Base-by-base conservation (phyloP, 352 stramenopile species). In the Thraustotheca clavata region DNA sequence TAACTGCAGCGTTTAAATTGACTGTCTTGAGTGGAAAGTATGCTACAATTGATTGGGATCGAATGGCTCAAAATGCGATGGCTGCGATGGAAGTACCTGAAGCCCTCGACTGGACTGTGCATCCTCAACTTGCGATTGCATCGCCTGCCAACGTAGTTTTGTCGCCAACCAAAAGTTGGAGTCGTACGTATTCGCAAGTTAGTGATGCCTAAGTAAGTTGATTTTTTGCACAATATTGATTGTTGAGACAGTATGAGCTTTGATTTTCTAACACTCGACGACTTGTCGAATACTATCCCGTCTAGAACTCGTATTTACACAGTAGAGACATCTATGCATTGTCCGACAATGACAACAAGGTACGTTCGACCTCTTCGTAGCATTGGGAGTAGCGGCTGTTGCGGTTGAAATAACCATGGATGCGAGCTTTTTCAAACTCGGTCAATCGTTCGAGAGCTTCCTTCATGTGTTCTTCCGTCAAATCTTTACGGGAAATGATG, bases 401-500 rank as follows among this genome's bases (percentile, higher is more conserved):
- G 7, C 85, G 85, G 11, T 77, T 77, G 57, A 94, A 94, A 70
- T 94, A 94, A 7, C 85, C 83, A 49, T 88, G 83, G 60, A 94
- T 92, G 24, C 77, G 74, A 62, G 80, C 70, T 65, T 94, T 94
- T 70, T 94, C 85, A 1, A 67, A 74, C 49, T 94, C 85, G 43
- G 78, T 92, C 0, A 94, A 70, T 2, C 69, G 65, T 61, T 92
- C 85, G 0, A 94, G 76, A 33, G 82, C 90, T 41, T 75, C 76
- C 59, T 94, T 92, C 29, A 96, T 67, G 59, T 93, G 83, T n/a
- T 79, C 70, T 1, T 82, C 80, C 12, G 83, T 90, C 38, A 96
- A 69, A 41, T 96, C 87, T 59, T 94, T 91, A 20, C 87, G 79
- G 8, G 87, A 95, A 50, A 96, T 83, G 22, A 96, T 75, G 36